Base-by-base conservation (phyloP, 2,329 filamentous ascomycete species). In the Hirsutella rhossiliensis region DNA sequence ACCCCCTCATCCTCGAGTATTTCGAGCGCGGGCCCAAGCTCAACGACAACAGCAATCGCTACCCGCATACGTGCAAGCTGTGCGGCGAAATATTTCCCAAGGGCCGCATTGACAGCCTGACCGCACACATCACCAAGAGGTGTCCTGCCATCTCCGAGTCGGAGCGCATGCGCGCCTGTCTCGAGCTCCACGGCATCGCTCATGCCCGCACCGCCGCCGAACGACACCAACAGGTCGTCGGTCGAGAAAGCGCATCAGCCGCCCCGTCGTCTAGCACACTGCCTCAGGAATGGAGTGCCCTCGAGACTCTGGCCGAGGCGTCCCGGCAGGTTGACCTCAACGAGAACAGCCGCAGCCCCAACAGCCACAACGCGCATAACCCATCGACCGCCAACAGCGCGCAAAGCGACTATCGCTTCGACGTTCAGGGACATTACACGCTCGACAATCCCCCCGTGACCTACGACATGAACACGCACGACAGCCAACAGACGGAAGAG, bases 61-160 rank as follows among this genome's bases (percentile, higher is more conserved):
- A 96, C 59, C 82, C 87, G 54, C 87, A 95, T 59, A 92, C 85
- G 12, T 95, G 88, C 76, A 90, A 85, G 62, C 75, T 80, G 52
- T 94, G 87, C 61, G 87, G 87, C 52, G 84, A 92, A 64, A 83
- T 84, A 62, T 95, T 95, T 50, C 84, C 87, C 50, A 94, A 94
- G 60, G 89, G 89, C 48, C 80, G 89, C 49, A 83, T 87, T 56
- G 89, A 96, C 57, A 86, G 79, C 54, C 66, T 96, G 48, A 84
- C 80, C 38, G 81, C 75, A 49, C 89, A 96, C 58, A 73, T 95
- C 45, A 82, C 86, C 43, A 92, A 89, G 62, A 87, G 84, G 69
- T 96, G 89, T 60, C 84, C 85, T 36, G 84, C 82, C 43, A 81
- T 94, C 43, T 78, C 80, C 49, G 71, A 84, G 49, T 73, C 76